Evolutionary conservation across 2,329 filamentous ascomycete species (phyloP).

Genomic region (Myotisia sp.): DNA sequence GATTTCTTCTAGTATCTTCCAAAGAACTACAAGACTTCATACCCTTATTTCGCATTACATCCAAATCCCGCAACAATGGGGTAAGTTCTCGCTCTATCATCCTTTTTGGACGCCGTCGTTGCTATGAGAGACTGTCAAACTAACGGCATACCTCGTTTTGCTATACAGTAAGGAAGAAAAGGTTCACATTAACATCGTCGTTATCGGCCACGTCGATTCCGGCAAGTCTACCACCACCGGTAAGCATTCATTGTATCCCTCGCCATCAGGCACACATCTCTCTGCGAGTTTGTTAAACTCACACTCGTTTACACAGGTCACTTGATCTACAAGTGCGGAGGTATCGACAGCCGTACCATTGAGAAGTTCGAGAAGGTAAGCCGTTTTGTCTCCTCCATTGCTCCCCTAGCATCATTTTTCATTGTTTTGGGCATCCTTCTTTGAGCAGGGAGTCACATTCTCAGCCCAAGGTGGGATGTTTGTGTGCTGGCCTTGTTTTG

Average conservation of each 20-base stretch:
- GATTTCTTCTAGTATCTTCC: slow-evolving; percentile 34
- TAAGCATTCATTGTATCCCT: slow-evolving; percentile 38
- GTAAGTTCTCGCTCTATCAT: slow-evolving; percentile 32
- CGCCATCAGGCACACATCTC: slow-evolving; percentile 15
- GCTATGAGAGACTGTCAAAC: slow-evolving; percentile 3
- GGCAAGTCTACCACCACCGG: slow-evolving; percentile 95
- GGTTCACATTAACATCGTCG: slow-evolving; percentile 93
- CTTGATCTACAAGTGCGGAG: slow-evolving; percentile 99
- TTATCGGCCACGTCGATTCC: slow-evolving; percentile 99
- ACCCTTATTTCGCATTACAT: too few relatives aligned
- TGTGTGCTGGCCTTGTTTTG: slow-evolving; percentile 3
- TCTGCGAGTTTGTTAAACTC: slow-evolving; percentile 11
- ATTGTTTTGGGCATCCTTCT: slow-evolving; percentile 20
- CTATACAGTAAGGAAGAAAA: slow-evolving; percentile 75
- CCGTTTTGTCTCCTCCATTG: slow-evolving; percentile 15
- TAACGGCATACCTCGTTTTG: slow-evolving; percentile 1
- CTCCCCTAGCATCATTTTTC: background rate
- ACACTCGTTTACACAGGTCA: slow-evolving; percentile 46
- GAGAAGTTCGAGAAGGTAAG: slow-evolving; percentile 99
- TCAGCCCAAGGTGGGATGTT: too few relatives aligned
- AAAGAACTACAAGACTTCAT: slow-evolving; percentile 36
- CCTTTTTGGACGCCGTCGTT: slow-evolving; percentile 4
- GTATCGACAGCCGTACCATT: slow-evolving; percentile 99
- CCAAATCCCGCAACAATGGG: slow-evolving; percentile 44
- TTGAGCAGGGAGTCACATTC: too few relatives aligned